Evolutionary conservation across 1,284 basidiomycete species (phyloP).

Genomic region (Tylopilus sp.): DNA sequence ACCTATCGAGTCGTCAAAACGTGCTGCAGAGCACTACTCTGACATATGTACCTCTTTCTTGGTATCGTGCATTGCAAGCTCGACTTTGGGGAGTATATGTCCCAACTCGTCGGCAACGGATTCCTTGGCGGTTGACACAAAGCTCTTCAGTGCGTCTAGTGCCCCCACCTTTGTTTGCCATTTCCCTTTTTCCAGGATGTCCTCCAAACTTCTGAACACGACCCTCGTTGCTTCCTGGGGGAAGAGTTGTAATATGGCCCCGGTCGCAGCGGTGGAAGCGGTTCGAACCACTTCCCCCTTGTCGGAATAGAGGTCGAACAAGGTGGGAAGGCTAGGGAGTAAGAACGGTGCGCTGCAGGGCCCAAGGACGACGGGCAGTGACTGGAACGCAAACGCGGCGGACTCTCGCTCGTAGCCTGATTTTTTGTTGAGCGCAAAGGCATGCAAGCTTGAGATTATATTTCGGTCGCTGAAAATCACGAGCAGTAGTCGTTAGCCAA

Average conservation of each 20-base stretch:
- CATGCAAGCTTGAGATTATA: constrained; percentile 62
- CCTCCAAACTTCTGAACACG: constrained; percentile 71
- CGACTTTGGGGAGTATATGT: constrained; percentile 81
- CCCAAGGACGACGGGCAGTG: constrained; percentile 70
- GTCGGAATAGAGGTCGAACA: constrained; percentile 90
- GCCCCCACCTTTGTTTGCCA: constrained; percentile 97
- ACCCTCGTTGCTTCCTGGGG: constrained; percentile 81
- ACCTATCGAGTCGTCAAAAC: constrained; percentile 52
- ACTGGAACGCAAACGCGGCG: constrained; percentile 81
- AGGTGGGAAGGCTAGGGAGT: constrained; percentile 70
- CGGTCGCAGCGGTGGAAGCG: constrained; percentile 81
- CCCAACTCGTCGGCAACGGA: constrained; percentile 85
- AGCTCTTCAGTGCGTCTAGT: constrained; percentile 78
- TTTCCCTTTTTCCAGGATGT: constrained; percentile 80
- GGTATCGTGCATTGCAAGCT: constrained; percentile 94
- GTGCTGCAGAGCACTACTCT: constrained; percentile 16
- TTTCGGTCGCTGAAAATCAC: constrained; percentile 50
- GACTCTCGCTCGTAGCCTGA: constrained; percentile 92
- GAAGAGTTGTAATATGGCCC: constrained; percentile 79
- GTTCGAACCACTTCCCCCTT: constrained; percentile 90
- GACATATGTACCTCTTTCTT: constrained; percentile 75
- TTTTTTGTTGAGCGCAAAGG: constrained; percentile 84
- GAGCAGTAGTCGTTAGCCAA: constrained; percentile 8
- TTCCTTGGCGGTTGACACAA: constrained; percentile 72
- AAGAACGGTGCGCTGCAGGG: constrained; percentile 80